phyloP scores from a whole-genome alignment of 2,329 filamentous ascomycete species.

The Shiraia bambusicola region DNA sequence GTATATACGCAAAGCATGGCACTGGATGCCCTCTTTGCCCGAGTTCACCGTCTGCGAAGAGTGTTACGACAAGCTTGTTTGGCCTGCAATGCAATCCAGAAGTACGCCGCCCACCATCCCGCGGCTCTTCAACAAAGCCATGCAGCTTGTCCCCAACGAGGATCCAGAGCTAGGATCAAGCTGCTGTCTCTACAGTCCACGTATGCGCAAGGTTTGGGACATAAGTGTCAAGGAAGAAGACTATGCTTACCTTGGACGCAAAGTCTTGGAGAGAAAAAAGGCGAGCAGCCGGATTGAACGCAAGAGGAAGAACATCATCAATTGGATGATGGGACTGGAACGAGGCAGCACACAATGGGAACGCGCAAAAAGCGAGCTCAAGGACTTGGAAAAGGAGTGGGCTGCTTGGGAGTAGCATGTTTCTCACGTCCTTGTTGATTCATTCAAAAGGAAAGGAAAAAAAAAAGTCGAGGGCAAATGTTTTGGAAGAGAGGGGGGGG shows the following conservation, averaged over 20 bases:
- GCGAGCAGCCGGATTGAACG: constrained; percentile 48
- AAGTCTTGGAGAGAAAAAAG: constrained; percentile 55
- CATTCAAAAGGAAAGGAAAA: no score
- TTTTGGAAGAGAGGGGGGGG: no score
- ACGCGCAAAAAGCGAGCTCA: constrained; percentile 28
- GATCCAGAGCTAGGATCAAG: constrained; percentile 47
- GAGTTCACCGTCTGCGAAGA: constrained; percentile 83
- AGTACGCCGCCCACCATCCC: constrained; percentile 47
- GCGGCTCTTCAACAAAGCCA: constrained; percentile 52
- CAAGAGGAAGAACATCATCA: constrained; percentile 38
- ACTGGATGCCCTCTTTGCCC: constrained; percentile 72
- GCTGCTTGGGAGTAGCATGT: constrained; percentile 29
- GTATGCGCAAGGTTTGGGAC: constrained; percentile 75
- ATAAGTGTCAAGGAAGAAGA: constrained; percentile 68
- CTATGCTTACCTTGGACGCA: constrained; percentile 62
- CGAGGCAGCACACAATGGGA: constrained; percentile 28
- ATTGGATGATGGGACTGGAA: constrained; percentile 25
- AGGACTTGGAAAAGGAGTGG: constrained; percentile 32
- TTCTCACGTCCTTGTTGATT: constrained; percentile 12
- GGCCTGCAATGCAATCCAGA: constrained; percentile 58
- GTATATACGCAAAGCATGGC: constrained; percentile 68
- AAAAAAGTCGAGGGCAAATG: no score
- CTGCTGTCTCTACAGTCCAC: constrained; percentile 78
- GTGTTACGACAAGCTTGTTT: constrained; percentile 80
- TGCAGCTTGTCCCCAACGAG: constrained; percentile 56